Percentiles rank a stretch among this genome's conserved stretches.
Conservation (phyloP, 495 filamentous ascomycete species). For the Penicillium turbatum region DNA sequence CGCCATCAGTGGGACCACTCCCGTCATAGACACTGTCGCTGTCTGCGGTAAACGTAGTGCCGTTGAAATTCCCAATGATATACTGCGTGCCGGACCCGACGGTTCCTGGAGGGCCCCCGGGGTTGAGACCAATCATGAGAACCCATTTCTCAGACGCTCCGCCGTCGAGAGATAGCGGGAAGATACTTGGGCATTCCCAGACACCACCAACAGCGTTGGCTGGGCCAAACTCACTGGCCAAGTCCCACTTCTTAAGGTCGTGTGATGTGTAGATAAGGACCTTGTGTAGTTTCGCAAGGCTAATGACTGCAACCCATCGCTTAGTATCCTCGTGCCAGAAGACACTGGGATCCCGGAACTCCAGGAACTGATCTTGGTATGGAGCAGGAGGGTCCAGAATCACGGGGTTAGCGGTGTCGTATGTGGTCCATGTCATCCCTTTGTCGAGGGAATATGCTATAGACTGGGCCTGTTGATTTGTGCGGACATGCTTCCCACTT, state of each 20-base stretch:
- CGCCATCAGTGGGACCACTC: too few relatives aligned
- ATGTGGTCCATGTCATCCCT: slow-evolving; percentile 48
- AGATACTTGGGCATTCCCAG: slow-evolving; percentile 56
- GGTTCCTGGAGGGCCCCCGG: slow-evolving; percentile 51
- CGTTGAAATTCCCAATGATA: slow-evolving; percentile 36
- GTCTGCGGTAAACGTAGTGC: slow-evolving; percentile 30
- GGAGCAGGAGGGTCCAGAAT: slow-evolving; percentile 39
- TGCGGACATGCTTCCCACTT: slow-evolving; percentile 26
- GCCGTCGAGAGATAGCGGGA: slow-evolving; percentile 30
- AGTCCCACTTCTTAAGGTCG: slow-evolving; percentile 50
- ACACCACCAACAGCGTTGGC: slow-evolving; percentile 50
- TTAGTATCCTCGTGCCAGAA: slow-evolving; percentile 45
- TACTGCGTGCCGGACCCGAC: slow-evolving; percentile 40
- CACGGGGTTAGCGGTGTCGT: slow-evolving; percentile 50
- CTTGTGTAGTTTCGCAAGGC: slow-evolving; percentile 47
- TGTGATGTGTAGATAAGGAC: slow-evolving; percentile 51
- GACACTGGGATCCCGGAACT: slow-evolving; percentile 58
- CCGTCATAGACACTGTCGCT: slow-evolving; percentile 8
- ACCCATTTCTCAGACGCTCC: slow-evolving; percentile 41
- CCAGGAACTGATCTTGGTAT: slow-evolving; percentile 21
- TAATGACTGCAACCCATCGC: slow-evolving; percentile 48
- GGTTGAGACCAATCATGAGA: slow-evolving; percentile 47
- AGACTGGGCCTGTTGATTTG: slow-evolving; percentile 48
- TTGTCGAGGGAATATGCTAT: slow-evolving; percentile 54
- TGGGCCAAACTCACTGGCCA: slow-evolving; percentile 51